Evolutionary conservation across 2,329 filamentous ascomycete species (phyloP), one percentile per base, ranked within the genome.

Genomic region (Exophiala dermatitidis): DNA sequence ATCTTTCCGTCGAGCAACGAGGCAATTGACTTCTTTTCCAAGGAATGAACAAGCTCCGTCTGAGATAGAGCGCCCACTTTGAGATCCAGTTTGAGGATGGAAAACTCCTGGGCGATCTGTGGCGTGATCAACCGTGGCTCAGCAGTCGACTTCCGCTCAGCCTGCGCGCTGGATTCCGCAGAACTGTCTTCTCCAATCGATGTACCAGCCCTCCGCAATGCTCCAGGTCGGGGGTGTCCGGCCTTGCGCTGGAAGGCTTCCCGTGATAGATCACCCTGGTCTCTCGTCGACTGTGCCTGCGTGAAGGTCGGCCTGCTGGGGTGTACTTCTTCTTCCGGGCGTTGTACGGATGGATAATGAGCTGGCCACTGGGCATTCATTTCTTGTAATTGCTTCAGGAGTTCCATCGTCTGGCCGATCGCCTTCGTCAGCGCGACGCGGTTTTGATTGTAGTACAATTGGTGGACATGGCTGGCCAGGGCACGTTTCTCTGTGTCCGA

Each of bases 21-120:
- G 0, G 93, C 93, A 56, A 98, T 86, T 1, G 91, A 95, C 9
- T 78, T 78, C 71, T 96, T 97, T 64, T 97, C 91, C 46, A 98
- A 72, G 1, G 93, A 97, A 70, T 97, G 91, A 5, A 97, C 90
- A 12, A 97, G 76, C 65, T 97, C 90, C 0, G 88, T 80, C 66
- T 97, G 93, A 56, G 90, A 86, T 46, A 95, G 69, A 4, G 86
- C 77, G 32, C 91, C 90, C 51, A 98, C 79, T 72, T 96, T 95
- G 53, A 98, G 73, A 68, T 98, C 93, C 57, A 98, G 76, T 72
- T 97, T 98, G 60, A 98, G 72, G 32, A 98, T 85, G 0, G 91
- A 97, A 64, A 97, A 96, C 65, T 98, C 90, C 61, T 95, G 89
- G 2, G 90, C 88, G 59, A 97, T 90, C 69, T 97, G 89, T 31